These are phyloP conservation scores for Luzula sylvatica DNA, from an alignment of 176 grass and related monocot species.

Conservation along the genomic window DNA sequence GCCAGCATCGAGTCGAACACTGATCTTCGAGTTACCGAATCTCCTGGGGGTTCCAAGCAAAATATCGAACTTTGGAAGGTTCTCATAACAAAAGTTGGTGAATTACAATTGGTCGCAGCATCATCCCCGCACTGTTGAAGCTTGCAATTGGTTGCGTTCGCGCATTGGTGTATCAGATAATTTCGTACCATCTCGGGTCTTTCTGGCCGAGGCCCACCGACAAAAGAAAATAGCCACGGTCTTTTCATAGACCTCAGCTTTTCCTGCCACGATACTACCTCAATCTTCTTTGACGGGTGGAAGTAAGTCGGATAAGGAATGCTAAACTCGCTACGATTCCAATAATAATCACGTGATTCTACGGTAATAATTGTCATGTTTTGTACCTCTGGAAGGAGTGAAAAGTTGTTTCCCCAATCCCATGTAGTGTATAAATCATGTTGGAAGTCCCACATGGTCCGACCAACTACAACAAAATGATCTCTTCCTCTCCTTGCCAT, in stretches of 20 bases:
- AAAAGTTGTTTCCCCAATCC: slow-evolving; percentile 39
- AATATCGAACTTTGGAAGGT: slow-evolving; percentile 56
- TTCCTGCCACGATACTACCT: slow-evolving; percentile 38
- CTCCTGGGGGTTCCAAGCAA: slow-evolving; percentile 48
- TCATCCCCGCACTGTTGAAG: slow-evolving; percentile 34
- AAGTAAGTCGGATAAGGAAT: slow-evolving; percentile 59
- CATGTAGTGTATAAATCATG: slow-evolving; percentile 11
- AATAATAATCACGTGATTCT: slow-evolving; percentile 32
- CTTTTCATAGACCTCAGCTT: slow-evolving; percentile 19
- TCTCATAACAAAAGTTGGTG: slow-evolving; percentile 26
- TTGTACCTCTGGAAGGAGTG: slow-evolving; percentile 26
- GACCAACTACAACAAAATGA: slow-evolving; percentile 44
- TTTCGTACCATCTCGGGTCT: slow-evolving; percentile 25
- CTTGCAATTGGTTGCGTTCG: slow-evolving; percentile 22
- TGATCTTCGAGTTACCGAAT: slow-evolving; percentile 22
- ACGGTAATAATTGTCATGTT: slow-evolving; percentile 54
- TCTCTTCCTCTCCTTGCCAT: slow-evolving; percentile 2
- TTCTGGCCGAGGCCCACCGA: slow-evolving; percentile 25
- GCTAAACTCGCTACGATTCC: slow-evolving; percentile 17
- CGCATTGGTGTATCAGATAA: slow-evolving; percentile 40
- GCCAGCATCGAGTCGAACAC: slow-evolving; percentile 50
- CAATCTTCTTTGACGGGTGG: slow-evolving; percentile 29
- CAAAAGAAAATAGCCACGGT: slow-evolving; percentile 50
- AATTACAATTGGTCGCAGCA: slow-evolving; percentile 29
- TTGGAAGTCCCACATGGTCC: slow-evolving; percentile 51